Percentiles rank a stretch among this genome's conserved stretches.
phyloP scores from a whole-genome alignment of 352 stramenopile species.

The Peronospora destructor region DNA sequence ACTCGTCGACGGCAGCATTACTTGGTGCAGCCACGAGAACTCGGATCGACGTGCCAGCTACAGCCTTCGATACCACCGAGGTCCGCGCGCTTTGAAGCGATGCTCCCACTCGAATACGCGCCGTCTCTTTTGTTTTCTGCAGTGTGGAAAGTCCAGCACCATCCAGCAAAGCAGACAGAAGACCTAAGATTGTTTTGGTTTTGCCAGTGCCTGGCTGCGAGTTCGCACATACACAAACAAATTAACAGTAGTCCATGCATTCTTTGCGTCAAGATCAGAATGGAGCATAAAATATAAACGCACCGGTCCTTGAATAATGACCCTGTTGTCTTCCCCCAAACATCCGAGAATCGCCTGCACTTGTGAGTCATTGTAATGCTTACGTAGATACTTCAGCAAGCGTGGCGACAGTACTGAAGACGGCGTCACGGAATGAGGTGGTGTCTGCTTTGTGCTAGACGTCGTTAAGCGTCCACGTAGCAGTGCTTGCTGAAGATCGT shows the following conservation, averaged over 20 bases:
- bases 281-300: slow-evolving; percentile 10
- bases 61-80: slow-evolving; percentile 34
- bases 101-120: slow-evolving; percentile 63
- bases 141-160: slow-evolving; percentile 45
- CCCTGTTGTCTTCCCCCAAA: slow-evolving; percentile 48
- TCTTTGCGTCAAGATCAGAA: background rate
- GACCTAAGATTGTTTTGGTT: slow-evolving; percentile 74
- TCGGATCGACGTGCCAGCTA: slow-evolving; percentile 54
- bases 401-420: slow-evolving; percentile 31
- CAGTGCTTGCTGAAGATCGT: slow-evolving; percentile 47
- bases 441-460: slow-evolving; percentile 1
- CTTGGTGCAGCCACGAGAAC: slow-evolving; percentile 71
- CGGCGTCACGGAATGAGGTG: slow-evolving; percentile 3
- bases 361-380: slow-evolving; percentile 71
- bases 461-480: slow-evolving; percentile 32
- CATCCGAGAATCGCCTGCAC: slow-evolving; percentile 62
- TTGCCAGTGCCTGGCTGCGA: slow-evolving; percentile 71
- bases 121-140: slow-evolving; percentile 43
- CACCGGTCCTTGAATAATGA: slow-evolving; percentile 81
- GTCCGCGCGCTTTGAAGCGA: slow-evolving; percentile 40
- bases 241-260: background rate
- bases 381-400: slow-evolving; percentile 42
- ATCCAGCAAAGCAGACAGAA: slow-evolving; percentile 69
- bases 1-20: slow-evolving; percentile 74
- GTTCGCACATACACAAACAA: slow-evolving; percentile 1